Percentiles rank a stretch among this genome's conserved stretches.
Evolutionary conservation across 148 eudicot genomes (phyloP).

Genomic region (Vaccinium macrocarpon): DNA sequence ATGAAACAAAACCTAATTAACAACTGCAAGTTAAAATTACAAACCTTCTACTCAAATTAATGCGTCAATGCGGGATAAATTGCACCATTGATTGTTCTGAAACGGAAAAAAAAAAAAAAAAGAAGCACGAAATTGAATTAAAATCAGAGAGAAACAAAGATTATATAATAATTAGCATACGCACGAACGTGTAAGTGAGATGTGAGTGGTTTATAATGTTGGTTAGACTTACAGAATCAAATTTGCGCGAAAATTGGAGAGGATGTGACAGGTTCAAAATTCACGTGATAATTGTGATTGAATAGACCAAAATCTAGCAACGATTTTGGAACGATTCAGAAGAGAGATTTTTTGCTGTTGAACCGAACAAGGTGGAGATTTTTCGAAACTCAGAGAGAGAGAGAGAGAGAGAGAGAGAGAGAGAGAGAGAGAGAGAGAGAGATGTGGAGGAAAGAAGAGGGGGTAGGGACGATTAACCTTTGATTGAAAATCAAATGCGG

Average conservation of each 20-base stretch:
- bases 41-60: conserved; percentile 3
- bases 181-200: neutral
- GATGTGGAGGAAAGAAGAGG: neutral
- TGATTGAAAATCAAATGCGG: conserved; percentile 7
- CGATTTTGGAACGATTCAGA: conserved; percentile 17
- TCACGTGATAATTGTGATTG: conserved; percentile 15
- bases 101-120: conserved; percentile 4
- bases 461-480: neutral
- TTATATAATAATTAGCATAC: no score
- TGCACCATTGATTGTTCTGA: neutral
- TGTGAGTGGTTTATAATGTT: neutral
- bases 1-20: neutral
- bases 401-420: conserved; percentile 9
- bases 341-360: neutral
- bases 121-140: neutral
- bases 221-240: neutral
- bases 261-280: conserved; percentile 2
- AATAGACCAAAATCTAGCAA: conserved; percentile 22
- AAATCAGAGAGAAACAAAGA: neutral
- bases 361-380: conserved; percentile 18
- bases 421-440: neutral
- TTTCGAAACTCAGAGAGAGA: conserved; percentile 10
- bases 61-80: neutral
- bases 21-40: conserved; percentile 1
- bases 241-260: neutral